Evolutionary conservation across 2,329 filamentous ascomycete genomes (phyloP).

Genomic region (Chrysoporthe puriensis): DNA sequence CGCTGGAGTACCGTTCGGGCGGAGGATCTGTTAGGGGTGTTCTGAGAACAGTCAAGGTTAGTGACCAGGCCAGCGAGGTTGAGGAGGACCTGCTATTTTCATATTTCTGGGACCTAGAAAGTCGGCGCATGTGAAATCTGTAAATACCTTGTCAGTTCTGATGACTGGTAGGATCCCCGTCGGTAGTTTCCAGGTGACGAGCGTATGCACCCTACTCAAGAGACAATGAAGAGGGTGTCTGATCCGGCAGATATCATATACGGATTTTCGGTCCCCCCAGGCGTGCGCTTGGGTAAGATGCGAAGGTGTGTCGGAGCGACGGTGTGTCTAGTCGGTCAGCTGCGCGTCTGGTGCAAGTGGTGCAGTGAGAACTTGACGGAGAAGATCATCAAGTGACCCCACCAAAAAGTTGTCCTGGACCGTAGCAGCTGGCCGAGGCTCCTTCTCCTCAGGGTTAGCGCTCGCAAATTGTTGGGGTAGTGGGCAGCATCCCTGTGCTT

Average conservation of each 20-base stretch:
- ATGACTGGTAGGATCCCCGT: neutral
- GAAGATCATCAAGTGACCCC: constrained; percentile 18
- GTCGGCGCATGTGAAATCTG: constrained; percentile 14
- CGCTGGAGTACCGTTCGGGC: neutral
- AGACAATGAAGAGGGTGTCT: neutral
- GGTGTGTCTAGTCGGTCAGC: constrained; percentile 20
- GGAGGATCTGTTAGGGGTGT: neutral
- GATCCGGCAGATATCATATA: neutral
- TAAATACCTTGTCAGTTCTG: neutral
- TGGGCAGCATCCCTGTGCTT: constrained; percentile 5
- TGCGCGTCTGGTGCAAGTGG: neutral
- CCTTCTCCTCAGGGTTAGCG: constrained; percentile 11
- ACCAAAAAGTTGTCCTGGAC: constrained; percentile 12
- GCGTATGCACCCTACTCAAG: neutral
- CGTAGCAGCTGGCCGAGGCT: constrained; percentile 16
- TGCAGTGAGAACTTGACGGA: constrained; percentile 4
- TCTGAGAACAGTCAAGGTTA: constrained; percentile 10
- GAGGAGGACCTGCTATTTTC: neutral
- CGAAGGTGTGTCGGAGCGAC: neutral
- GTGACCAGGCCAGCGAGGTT: constrained; percentile 7
- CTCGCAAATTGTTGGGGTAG: constrained; percentile 3
- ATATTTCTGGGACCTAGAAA: neutral
- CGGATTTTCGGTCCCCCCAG: neutral
- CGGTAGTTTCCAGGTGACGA: neutral
- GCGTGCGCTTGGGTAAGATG: neutral